A percentile compares a stretch with the other conserved stretches of the same genome.
Conservation (phyloP, 768 basidiomycete species). For the Naganishia onofrii region DNA sequence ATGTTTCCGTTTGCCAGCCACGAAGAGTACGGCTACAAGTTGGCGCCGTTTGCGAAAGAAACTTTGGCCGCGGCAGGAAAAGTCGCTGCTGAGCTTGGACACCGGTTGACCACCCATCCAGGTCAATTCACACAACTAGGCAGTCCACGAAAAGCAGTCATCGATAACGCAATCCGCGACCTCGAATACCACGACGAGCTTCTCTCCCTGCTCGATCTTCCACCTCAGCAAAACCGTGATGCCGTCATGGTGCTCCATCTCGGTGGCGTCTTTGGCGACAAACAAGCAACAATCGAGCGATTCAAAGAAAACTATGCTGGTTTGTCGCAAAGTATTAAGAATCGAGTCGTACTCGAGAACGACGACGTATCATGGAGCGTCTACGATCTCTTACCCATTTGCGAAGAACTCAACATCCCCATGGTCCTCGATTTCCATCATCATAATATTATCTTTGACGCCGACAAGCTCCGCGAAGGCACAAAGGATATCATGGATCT, state of each 20-base stretch:
- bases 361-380: conserved; percentile 92
- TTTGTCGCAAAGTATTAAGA: conserved; percentile 66
- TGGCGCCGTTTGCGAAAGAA: conserved; percentile 65
- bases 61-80: conserved; percentile 63
- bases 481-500: conserved; percentile 31
- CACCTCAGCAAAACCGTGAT: conserved; percentile 61
- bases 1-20: conserved; percentile 94
- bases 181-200: conserved; percentile 76
- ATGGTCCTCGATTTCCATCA: conserved; percentile 60
- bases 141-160: conserved; percentile 70
- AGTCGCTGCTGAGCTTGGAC: conserved; percentile 67
- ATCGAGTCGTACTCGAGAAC: conserved; percentile 83
- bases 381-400: conserved; percentile 80
- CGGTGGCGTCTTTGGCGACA: conserved; percentile 80
- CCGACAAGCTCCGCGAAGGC: conserved; percentile 30
- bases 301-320: conserved; percentile 67
- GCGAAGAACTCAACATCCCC: conserved; percentile 75
- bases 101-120: conserved; percentile 81
- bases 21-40: conserved; percentile 70
- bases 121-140: conserved; percentile 69
- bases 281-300: conserved; percentile 65
- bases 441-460: conserved; percentile 34
- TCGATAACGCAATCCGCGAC: conserved; percentile 73
- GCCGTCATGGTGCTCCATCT: conserved; percentile 77
- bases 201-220: conserved; percentile 29